Evolutionary conservation across 192 early-diverging fungal species (phyloP), one percentile per base, ranked within the genome.

Genomic region (Backusella mclennaniae): DNA sequence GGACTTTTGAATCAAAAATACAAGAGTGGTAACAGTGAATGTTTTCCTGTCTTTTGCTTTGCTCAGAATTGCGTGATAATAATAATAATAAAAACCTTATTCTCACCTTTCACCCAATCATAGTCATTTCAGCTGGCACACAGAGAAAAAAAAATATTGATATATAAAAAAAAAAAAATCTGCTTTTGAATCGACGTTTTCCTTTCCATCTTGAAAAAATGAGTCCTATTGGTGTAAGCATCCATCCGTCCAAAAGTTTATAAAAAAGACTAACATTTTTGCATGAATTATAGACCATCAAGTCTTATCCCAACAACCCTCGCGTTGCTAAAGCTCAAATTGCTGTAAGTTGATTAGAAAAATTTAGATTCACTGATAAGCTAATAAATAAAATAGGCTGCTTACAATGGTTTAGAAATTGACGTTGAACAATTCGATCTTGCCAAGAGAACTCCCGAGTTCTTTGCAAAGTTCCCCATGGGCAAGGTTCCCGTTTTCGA

Each of bases 401-500:
- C 91, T 77, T 92, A 94, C 82, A 91, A 92, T 80, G 90, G 89
- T 79, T 73, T 95, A 29, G 91, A 95, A 35, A 80, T 99, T 76
- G 88, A 87, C 21, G 81, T 90, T 74, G 83, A 83, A 71, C 83
- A 84, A 56, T 90, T 96, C 79, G 77, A 89, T 80, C 83, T 94
- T 76, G 89, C 86, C 41, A 87, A 86, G 39, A 91, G 92, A 88
- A 90, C 87, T 52, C 82, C 91, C 56, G 96, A 93, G 85, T 97
- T 89, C 87, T 84, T 94, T 73, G 89, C 88, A 82, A 98, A 97
- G 88, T 97, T 93, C 90, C 95, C 95, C 26, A 76, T 91, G 66
- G 94, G 94, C 80, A 97, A 97, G 90, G 90, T 96, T 71, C 97
- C 97, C 41, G 91, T 84, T 36, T 97, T 96, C 73, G 96, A 96